Base-by-base conservation (phyloP, 2,329 filamentous ascomycete species). In the Albifimbria verrucaria region DNA sequence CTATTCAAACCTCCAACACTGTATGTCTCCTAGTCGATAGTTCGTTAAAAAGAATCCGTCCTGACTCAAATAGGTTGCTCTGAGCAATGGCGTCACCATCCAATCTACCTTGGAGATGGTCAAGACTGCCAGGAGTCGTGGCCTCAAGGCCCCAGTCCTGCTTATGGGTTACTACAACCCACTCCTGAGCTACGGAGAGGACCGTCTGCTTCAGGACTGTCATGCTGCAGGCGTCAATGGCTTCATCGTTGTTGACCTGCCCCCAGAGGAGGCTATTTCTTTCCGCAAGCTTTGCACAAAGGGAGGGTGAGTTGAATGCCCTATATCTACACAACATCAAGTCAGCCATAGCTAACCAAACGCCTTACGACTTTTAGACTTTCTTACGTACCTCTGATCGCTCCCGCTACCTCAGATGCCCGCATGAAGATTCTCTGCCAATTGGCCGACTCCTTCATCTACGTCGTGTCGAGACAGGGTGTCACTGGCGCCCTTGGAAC, bases 121-220 rank as follows among this genome's bases (percentile, higher is more conserved):
- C 56, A 87, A 88, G 62, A 83, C 89, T 57, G 91, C 93, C 46
- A 82, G 94, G 64, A 80, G 81, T 62, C 82, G 81, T 57, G 94
- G 94, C 42, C 78, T 97, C 52, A 87, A 81, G 64, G 85, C 88
- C 1, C 94, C 94, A 1, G 83, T 99, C 42, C 76, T 99, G 67
- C 82, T 99, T 60, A 99, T 99, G 94, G 94, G 94, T 65, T 99
- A 99, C 82, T 99, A 96, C 77, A 99, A 99, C 77, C 94, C 94
- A 1, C 80, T 97, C 56, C 78, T 97, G 56, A 90, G 88, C 65
- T 99, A 97, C 69, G 94, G 94, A 51, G 94, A 99, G 75, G 92
- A 96, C 75, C 83, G 81, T 55, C 85, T 97, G 72, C 78, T 99
- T 51, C 81, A 85, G 62, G 92, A 97, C 71, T 90, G 91, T 70